Conservation (phyloP, 345 rosid genomes). For the Gossypium turneri region DNA sequence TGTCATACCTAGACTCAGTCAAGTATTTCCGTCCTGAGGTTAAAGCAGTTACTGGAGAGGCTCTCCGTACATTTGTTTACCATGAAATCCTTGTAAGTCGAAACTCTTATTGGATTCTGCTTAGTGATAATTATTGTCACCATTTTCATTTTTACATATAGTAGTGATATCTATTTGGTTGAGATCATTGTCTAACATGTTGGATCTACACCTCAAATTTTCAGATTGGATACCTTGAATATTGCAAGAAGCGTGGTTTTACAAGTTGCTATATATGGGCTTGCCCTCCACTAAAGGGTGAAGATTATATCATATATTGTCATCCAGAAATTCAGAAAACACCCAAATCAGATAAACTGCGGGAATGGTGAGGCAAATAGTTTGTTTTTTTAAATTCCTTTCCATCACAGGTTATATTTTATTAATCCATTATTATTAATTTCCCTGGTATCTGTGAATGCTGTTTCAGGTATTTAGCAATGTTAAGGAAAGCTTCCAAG, state of each 20-base stretch:
- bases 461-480: slow-evolving; percentile 73
- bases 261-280: slow-evolving; percentile 99
- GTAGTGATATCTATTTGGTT: not conserved
- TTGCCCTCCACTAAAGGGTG: slow-evolving; percentile 98
- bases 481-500: slow-evolving; percentile 82
- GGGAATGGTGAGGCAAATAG: slow-evolving; percentile 81
- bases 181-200: slow-evolving; percentile 2
- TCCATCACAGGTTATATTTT: not conserved
- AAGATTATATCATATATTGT: slow-evolving; percentile 95
- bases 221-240: slow-evolving; percentile 98
- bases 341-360: slow-evolving; percentile 97
- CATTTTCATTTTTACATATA: not conserved
- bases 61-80: slow-evolving; percentile 94
- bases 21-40: slow-evolving; percentile 97
- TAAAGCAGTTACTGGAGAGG: slow-evolving; percentile 88
- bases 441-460: slow-evolving; percentile 10
- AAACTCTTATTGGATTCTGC: not conserved
- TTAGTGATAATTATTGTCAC: not conserved
- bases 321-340: slow-evolving; percentile 99
- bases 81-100: slow-evolving; percentile 87
- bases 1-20: slow-evolving; percentile 96
- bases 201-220: slow-evolving; percentile 15
- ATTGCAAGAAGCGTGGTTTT: slow-evolving; percentile 95
- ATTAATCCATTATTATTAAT: not conserved
- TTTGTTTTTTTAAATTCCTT: not conserved